Percentiles rank a stretch among this genome's conserved stretches.
These are phyloP conservation scores for Ophiostoma ips DNA, from an alignment of 2,329 filamentous ascomycete genomes.

Conservation along the genomic window DNA sequence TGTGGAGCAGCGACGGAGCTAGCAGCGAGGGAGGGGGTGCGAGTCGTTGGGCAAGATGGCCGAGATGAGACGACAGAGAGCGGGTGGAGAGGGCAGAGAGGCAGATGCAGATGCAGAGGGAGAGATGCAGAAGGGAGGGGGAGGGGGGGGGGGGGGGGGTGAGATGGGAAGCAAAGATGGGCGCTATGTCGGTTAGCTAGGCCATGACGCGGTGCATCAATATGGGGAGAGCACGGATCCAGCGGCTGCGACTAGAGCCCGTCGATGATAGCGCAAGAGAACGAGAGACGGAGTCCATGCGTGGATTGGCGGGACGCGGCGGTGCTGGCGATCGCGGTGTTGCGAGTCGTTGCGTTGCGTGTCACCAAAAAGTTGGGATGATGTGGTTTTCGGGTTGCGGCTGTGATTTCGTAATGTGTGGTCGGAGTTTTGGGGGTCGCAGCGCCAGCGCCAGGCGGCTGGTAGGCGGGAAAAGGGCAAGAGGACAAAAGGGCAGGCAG, in stretches of 20 bases:
- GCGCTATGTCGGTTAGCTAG: conserved; percentile 6
- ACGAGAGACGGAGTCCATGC: not conserved
- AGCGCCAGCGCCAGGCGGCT: not conserved
- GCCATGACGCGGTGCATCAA: not conserved
- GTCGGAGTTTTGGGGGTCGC: not conserved
- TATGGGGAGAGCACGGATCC: not conserved
- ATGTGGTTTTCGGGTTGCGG: not conserved
- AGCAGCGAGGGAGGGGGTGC: not conserved
- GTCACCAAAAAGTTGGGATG: not conserved
- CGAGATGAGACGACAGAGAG: not conserved
- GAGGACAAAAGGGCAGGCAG: not conserved
- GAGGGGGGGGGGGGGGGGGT: too few relatives aligned
- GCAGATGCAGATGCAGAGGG: not conserved
- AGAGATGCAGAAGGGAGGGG: not conserved
- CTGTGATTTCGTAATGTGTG: not conserved
- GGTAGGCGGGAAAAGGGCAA: not conserved
- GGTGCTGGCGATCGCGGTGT: not conserved
- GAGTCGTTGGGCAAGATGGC: not conserved
- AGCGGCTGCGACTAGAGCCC: not conserved
- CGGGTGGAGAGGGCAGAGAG: not conserved
- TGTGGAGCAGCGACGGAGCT: too few relatives aligned
- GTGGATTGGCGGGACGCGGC: not conserved
- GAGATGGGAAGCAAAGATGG: not conserved
- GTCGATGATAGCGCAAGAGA: not conserved
- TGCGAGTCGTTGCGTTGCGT: not conserved